A percentile compares a stretch with the other conserved stretches of the same genome.
Evolutionary conservation across 345 rosid species (phyloP).

Genomic region (Aethionema arabicum): DNA sequence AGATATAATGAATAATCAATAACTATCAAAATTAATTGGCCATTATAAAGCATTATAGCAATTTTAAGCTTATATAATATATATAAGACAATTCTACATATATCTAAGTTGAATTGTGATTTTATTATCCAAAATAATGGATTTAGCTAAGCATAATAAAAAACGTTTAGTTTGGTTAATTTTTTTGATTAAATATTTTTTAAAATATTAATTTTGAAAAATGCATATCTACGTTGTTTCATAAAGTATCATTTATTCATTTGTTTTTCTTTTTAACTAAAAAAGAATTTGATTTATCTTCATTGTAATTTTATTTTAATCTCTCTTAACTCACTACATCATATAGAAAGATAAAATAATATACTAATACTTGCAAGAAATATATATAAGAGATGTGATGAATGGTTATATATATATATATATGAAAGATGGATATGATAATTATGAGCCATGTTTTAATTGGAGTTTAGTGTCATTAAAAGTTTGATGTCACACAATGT

Average conservation of each 20-base stretch:
- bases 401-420: neutral
- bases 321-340: no score
- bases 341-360: no score
- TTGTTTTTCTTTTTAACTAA: no score
- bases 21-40: slow-evolving; percentile 6
- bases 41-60: neutral
- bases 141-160: neutral
- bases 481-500: slow-evolving; percentile 26
- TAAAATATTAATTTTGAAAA: no score
- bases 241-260: no score
- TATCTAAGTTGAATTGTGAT: slow-evolving; percentile 7
- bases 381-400: neutral
- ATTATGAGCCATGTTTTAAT: slow-evolving; percentile 21
- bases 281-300: no score
- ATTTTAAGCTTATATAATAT: neutral
- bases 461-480: slow-evolving; percentile 28
- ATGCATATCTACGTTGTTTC: no score
- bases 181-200: neutral
- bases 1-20: slow-evolving; percentile 1
- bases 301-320: no score
- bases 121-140: neutral
- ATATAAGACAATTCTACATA: slow-evolving; percentile 1
- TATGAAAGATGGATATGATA: slow-evolving; percentile 10
- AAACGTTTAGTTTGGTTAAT: neutral
- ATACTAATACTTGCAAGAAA: no score